phyloP scores from a whole-genome alignment of 352 stramenopile species.

The Pythium inflatum region DNA sequence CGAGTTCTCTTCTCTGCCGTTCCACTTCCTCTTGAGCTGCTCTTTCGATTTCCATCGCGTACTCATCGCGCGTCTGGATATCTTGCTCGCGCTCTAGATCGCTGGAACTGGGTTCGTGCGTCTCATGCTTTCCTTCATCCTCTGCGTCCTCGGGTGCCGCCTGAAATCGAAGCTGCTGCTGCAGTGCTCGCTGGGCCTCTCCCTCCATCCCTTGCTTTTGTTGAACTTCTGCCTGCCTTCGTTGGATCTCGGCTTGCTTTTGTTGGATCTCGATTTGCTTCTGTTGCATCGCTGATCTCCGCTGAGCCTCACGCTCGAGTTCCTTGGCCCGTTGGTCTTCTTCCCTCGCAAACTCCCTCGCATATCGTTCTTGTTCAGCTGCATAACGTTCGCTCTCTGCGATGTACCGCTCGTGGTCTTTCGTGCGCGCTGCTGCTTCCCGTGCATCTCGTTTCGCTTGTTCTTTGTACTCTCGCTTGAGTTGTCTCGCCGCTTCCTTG shows the following conservation, averaged over 20 bases:
- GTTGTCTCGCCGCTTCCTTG: conserved; percentile 24
- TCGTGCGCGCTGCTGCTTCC: neutral
- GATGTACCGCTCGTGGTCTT: conserved; percentile 7
- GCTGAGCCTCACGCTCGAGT: neutral
- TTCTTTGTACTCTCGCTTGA: conserved; percentile 30
- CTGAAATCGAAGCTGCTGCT: conserved; percentile 7
- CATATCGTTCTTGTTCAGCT: conserved; percentile 10
- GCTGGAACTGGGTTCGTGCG: neutral
- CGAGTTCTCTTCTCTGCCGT: conserved; percentile 17
- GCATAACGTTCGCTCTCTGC: no score
- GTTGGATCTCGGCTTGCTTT: neutral
- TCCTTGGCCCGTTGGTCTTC: conserved; percentile 6
- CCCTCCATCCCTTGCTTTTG: conserved; percentile 1
- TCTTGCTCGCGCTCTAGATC: conserved; percentile 15
- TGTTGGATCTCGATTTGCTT: neutral
- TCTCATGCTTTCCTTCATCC: conserved; percentile 2
- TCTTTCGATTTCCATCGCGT: conserved; percentile 26
- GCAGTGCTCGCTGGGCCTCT: neutral
- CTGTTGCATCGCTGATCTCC: neutral
- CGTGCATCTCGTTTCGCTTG: conserved; percentile 21
- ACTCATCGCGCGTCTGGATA: conserved; percentile 16
- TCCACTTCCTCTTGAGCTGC: conserved; percentile 31
- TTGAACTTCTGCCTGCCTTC: neutral
- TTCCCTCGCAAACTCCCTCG: neutral
- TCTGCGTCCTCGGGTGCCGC: neutral